Base-by-base conservation (phyloP, 2,329 filamentous ascomycete species). In the Aspergillus terreus region DNA sequence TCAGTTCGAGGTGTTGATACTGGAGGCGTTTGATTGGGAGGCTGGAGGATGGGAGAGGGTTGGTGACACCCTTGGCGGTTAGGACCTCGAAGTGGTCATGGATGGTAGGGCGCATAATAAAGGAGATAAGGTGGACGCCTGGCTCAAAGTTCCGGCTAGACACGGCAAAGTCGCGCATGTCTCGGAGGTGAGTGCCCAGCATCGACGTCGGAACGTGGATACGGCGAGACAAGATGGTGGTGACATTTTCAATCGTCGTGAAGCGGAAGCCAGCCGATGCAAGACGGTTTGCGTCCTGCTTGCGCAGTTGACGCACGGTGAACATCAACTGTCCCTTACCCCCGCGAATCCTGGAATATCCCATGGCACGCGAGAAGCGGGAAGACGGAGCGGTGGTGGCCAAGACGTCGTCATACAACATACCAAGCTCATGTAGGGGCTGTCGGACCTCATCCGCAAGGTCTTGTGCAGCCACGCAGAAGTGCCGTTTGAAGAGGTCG, bases 321-420 rank as follows among this genome's bases (percentile, higher is more conserved):
- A 95, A 91, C 67, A 96, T 82, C 43, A 95, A 78, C 49, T 92
- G 89, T 0, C 91, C 90, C 53, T 84, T 84, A 4, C 87, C 87
- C 35, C 69, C 53, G 56, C 63, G 50, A 12, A 61, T 51, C 21
- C 60, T 59, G 15, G 56, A 63, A 25, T 64, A 62, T 45, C 60
- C 63, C 57, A 64, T 63, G 2, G 62, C 63, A 2, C 55, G 55
- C 30, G 61, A 63, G 38, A 66, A 52, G 36, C 62, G 59, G 4
- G 64, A 71, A 3, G 65, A 57, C 2, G 68, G 64, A 0, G 68
- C 67, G 5, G 82, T 87, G 0, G 88, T 92, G 1, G 81, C 76
- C 19, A 92, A 71, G 6, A 94, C 86, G 58, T 90, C 84, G 56
- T 92, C 87, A 73, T 87, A 92, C 1, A 94, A 74, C 9, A 83